Evolutionary conservation across 208 protist genomes (phyloP).

Genomic region (Wallacemonas sp.): DNA sequence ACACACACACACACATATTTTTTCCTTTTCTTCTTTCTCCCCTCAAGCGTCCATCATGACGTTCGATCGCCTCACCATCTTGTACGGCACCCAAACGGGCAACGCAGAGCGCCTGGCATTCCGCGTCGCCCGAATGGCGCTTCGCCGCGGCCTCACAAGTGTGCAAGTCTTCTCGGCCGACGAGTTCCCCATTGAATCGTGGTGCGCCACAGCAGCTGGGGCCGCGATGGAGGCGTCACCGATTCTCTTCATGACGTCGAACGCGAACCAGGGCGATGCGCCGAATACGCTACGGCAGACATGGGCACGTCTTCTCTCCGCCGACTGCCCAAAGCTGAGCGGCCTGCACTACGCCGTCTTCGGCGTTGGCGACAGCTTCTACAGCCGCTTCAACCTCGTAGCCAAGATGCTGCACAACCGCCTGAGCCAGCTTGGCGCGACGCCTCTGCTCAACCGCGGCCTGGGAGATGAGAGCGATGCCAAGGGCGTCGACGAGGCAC

Average conservation of each 20-base stretch:
- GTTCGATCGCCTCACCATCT: conserved; percentile 46
- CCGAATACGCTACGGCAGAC: conserved; percentile 73
- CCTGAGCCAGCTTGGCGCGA: conserved; percentile 76
- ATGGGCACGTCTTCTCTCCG: conserved; percentile 60
- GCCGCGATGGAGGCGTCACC: conserved; percentile 19
- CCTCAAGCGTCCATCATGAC: conserved; percentile 12
- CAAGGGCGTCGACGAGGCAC: conserved; percentile 69
- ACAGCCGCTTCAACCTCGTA: conserved; percentile 92
- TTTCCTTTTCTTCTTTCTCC: conserved; percentile 15
- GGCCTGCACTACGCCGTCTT: conserved; percentile 87
- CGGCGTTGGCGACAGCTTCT: conserved; percentile 89
- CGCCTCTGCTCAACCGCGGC: conserved; percentile 73
- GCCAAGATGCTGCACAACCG: conserved; percentile 93
- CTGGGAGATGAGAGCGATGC: conserved; percentile 92
- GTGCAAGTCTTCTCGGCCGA: conserved; percentile 70
- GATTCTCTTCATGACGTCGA: conserved; percentile 74
- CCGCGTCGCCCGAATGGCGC: conserved; percentile 53
- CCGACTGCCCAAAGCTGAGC: conserved; percentile 33
- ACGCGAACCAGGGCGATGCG: conserved; percentile 84
- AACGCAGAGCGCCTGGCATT: conserved; percentile 71
- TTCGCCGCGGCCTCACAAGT: conserved; percentile 41
- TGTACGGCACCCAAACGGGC: conserved; percentile 86
- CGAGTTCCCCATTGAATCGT: conserved; percentile 48
- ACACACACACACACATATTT: too few species aligned
- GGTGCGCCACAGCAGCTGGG: conserved; percentile 22